A percentile compares a stretch with the other conserved stretches of the same genome.
Conservation (phyloP, 352 stramenopile species). For the Phytopythium mirpurense region DNA sequence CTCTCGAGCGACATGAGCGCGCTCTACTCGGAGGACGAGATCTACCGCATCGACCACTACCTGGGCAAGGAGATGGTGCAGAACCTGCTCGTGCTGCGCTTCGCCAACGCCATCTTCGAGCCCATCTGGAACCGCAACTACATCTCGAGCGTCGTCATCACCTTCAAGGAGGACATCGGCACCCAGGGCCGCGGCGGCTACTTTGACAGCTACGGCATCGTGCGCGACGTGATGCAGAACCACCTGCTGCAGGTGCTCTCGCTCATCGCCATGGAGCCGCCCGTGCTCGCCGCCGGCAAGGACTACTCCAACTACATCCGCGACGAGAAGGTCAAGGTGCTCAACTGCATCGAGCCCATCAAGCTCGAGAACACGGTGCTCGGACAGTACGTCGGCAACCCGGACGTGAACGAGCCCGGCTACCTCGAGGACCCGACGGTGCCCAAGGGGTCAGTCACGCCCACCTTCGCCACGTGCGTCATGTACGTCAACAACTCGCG, state of each 20-base stretch:
- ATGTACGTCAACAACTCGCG: constrained; percentile 94
- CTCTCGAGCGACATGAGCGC: constrained; percentile 84
- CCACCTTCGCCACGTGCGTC: constrained; percentile 90
- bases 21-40: constrained; percentile 82
- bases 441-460: constrained; percentile 88
- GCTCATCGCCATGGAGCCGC: constrained; percentile 95
- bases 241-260: constrained; percentile 98
- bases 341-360: constrained; percentile 94
- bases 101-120: constrained; percentile 97
- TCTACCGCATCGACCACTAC: constrained; percentile 98
- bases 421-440: constrained; percentile 97
- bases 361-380: constrained; percentile 93
- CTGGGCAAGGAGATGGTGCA: constrained; percentile 98
- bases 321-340: constrained; percentile 97
- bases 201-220: constrained; percentile 98
- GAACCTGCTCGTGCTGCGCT: constrained; percentile 95
- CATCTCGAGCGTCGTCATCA: constrained; percentile 96
- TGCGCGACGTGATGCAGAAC: constrained; percentile 99
- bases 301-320: constrained; percentile 92
- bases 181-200: constrained; percentile 95
- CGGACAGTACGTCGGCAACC: constrained; percentile 93
- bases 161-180: constrained; percentile 97
- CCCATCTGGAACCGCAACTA: constrained; percentile 96
- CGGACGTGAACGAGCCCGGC: constrained; percentile 75
- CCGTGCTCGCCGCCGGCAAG: constrained; percentile 76